Evolutionary conservation across 192 early-diverging fungal genomes (phyloP).

Genomic region (Pilaira anomala): DNA sequence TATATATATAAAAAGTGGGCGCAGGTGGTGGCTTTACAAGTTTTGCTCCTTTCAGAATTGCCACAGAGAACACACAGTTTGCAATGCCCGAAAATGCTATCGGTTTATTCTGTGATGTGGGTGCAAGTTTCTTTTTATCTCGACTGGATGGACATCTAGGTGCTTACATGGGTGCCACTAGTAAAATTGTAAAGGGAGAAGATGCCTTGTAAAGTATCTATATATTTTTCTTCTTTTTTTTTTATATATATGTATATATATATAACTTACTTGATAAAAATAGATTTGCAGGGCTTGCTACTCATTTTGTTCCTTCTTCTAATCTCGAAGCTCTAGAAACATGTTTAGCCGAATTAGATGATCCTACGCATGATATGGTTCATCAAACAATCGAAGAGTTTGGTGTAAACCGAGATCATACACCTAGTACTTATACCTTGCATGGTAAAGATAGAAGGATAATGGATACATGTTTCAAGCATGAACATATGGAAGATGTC

Average conservation of each 20-base stretch:
- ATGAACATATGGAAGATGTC: conserved; percentile 83
- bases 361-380: conserved; percentile 73
- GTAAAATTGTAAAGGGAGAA: conserved; percentile 67
- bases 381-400: conserved; percentile 91
- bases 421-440: conserved; percentile 37
- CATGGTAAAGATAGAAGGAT: conserved; percentile 49
- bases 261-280: not conserved
- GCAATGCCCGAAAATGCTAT: conserved; percentile 99
- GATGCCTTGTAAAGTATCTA: conserved; percentile 71
- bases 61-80: conserved; percentile 92
- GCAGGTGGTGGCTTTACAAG: conserved; percentile 93
- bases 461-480: conserved; percentile 81
- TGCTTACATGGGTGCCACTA: conserved; percentile 87
- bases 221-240: not conserved
- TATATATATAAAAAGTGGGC: conserved; percentile 67
- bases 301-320: conserved; percentile 91
- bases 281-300: conserved; percentile 88
- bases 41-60: conserved; percentile 93
- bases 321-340: conserved; percentile 76
- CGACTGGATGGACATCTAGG: conserved; percentile 93
- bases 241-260: not conserved
- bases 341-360: conserved; percentile 76
- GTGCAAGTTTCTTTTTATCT: conserved; percentile 92
- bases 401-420: conserved; percentile 54
- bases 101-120: conserved; percentile 95